Base-by-base conservation (phyloP, 2,329 filamentous ascomycete species). In the Pestalotiopsis sp. region DNA sequence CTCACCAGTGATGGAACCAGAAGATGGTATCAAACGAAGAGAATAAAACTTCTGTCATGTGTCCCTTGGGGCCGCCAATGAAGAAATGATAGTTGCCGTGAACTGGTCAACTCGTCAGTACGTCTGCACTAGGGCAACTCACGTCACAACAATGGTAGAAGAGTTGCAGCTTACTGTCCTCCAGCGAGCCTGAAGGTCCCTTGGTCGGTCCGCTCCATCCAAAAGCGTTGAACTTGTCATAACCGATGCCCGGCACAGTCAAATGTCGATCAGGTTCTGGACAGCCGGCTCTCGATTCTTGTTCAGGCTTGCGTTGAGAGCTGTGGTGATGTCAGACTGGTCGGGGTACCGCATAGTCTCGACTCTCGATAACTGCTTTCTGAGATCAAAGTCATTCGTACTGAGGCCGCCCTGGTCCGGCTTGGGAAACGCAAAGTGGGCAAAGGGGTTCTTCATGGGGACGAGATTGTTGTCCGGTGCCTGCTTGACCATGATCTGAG, bases 11-110 rank as follows among this genome's bases (percentile, higher is more conserved):
- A 27, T 75, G 70, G 5, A 72, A 64, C 72, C 73, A 76, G 68
- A 77, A 77, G 20, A 77, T 72, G 2, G 75, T 73, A 39, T 77
- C 75, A 57, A 74, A 76, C 31, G 74, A 72, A 49, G 75, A 70
- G 45, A 73, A 74, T 20, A 72, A 68, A 20, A 76, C 70, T 38
- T 68, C 71, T 2, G 71, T 68, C 75, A 77, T 76, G 57, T 76
- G 71, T 17, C 75, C 75, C 38, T 67, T 58, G 17, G 60, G 12
- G 27, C 69, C 69, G 5, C 73, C 72, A 31, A 71, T 69, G 14
- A 70, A 57, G 58, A 69, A 62, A 52, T 70, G 70, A 25, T 76
- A 72, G 12, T 75, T 69, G 11, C 72, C 66, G 63, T 77, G 75
- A 62, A 58, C 56, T 58, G 25, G 9, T n/a, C 13, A 58, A n/a